A percentile compares a stretch with the other conserved stretches of the same genome.
phyloP scores from a whole-genome alignment of 306 rosid genomes.

The Gynostemma pentaphyllum region DNA sequence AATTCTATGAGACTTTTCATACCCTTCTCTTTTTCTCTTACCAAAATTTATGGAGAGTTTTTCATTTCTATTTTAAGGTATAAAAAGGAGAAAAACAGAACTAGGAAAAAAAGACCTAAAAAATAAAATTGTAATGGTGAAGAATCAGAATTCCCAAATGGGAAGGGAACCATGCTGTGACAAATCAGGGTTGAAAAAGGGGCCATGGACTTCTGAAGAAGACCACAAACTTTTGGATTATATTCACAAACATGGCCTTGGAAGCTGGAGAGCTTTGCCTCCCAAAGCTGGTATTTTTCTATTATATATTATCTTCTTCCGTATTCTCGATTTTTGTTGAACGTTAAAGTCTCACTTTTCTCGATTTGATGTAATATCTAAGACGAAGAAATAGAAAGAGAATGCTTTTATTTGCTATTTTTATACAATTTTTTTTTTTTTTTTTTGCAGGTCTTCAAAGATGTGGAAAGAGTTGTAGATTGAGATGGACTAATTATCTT shows the following conservation, averaged over 20 bases:
- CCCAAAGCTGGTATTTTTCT: constrained; percentile 55
- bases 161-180: constrained; percentile 96
- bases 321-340: background rate
- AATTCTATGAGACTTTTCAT: too few relatives aligned
- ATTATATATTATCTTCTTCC: background rate
- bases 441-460: constrained; percentile 61
- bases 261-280: constrained; percentile 97
- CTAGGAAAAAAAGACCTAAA: too few relatives aligned
- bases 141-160: constrained; percentile 23
- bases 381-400: too few relatives aligned
- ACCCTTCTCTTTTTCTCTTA: too few relatives aligned
- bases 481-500: constrained; percentile 93
- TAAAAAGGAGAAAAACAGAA: background rate
- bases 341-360: too few relatives aligned
- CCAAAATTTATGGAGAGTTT: too few relatives aligned
- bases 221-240: constrained; percentile 91
- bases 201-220: constrained; percentile 98
- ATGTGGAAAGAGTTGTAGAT: constrained; percentile 92
- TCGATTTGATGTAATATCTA: too few relatives aligned
- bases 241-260: constrained; percentile 88
- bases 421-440: too few relatives aligned
- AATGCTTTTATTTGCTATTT: too few relatives aligned
- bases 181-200: constrained; percentile 89
- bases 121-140: too few relatives aligned
- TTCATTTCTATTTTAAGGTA: too few relatives aligned